Conservation (phyloP, 768 basidiomycete genomes). For the Mrakia hoshinonis region DNA sequence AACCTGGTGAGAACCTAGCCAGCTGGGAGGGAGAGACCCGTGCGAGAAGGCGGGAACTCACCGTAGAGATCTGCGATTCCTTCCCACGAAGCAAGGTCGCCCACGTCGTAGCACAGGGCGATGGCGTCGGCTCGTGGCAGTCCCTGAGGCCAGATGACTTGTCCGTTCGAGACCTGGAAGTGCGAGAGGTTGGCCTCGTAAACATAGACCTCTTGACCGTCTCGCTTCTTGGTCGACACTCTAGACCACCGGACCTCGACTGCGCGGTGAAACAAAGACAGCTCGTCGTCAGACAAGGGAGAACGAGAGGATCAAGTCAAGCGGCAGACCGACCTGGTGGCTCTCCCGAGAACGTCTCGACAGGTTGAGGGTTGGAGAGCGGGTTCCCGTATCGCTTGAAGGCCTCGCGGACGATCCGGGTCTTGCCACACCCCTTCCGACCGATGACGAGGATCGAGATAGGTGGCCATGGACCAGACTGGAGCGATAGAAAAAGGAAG, state of each 20-base stretch:
- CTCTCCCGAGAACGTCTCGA: background rate
- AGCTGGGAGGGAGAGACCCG: no score
- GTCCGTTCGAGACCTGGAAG: background rate
- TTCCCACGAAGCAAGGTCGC: background rate
- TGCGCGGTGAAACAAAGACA: background rate
- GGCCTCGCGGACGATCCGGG: background rate
- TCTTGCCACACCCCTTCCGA: conserved; percentile 3
- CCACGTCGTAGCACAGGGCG: conserved; percentile 20
- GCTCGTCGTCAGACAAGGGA: no score
- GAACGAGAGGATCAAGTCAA: background rate
- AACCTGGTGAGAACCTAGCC: background rate
- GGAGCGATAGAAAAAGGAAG: background rate
- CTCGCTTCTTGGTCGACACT: conserved; percentile 12
- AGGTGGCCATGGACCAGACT: background rate
- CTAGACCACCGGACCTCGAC: conserved; percentile 12
- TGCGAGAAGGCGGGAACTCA: background rate
- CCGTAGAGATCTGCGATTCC: conserved; percentile 6
- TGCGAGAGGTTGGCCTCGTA: background rate
- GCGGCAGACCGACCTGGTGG: background rate
- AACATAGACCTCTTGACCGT: conserved; percentile 6
- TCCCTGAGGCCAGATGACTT: background rate
- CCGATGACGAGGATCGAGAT: conserved; percentile 12
- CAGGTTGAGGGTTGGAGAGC: background rate
- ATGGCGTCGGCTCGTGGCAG: conserved; percentile 18
- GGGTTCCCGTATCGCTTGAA: conserved; percentile 10